phyloP scores from a whole-genome alignment of 2,329 filamentous ascomycete species.

The Septoria petroselini region DNA sequence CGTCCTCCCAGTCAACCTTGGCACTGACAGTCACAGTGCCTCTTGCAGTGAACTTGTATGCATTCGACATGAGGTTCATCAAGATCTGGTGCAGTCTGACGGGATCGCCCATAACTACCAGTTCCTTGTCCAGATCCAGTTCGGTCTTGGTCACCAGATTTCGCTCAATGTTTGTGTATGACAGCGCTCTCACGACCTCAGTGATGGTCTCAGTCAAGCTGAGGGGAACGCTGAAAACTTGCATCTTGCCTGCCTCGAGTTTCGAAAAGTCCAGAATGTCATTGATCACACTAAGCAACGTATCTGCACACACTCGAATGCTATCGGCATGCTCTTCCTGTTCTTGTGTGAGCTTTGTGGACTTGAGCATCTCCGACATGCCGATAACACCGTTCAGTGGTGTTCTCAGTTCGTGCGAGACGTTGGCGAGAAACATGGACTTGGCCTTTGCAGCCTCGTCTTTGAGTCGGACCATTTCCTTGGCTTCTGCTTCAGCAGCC shows the following conservation, averaged over 20 bases:
- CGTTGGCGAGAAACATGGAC: conserved; percentile 66
- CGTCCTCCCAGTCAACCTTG: conserved; percentile 66
- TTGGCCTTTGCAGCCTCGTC: conserved; percentile 82
- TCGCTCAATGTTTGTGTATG: conserved; percentile 61
- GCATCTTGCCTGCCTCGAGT: conserved; percentile 54
- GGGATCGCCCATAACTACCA: conserved; percentile 53
- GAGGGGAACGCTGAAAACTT: conserved; percentile 58
- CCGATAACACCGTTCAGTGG: conserved; percentile 55
- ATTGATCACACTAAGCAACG: conserved; percentile 52
- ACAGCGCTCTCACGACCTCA: conserved; percentile 61
- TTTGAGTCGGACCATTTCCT: conserved; percentile 74
- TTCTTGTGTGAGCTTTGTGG: conserved; percentile 54
- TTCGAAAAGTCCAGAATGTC: conserved; percentile 54
- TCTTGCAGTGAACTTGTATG: conserved; percentile 86
- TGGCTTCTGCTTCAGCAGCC: conserved; percentile 69
- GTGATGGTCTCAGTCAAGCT: conserved; percentile 57
- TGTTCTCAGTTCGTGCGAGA: conserved; percentile 58
- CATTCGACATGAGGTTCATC: conserved; percentile 86
- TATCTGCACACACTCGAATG: conserved; percentile 62
- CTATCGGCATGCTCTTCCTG: conserved; percentile 63
- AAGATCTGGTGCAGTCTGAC: conserved; percentile 52
- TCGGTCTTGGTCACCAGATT: conserved; percentile 58
- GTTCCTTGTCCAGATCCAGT: conserved; percentile 53
- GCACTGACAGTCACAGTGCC: conserved; percentile 83
- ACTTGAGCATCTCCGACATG: conserved; percentile 61